Base-by-base conservation (phyloP, 1,284 basidiomycete genomes). In the Exobasidium cylindrosporum region DNA sequence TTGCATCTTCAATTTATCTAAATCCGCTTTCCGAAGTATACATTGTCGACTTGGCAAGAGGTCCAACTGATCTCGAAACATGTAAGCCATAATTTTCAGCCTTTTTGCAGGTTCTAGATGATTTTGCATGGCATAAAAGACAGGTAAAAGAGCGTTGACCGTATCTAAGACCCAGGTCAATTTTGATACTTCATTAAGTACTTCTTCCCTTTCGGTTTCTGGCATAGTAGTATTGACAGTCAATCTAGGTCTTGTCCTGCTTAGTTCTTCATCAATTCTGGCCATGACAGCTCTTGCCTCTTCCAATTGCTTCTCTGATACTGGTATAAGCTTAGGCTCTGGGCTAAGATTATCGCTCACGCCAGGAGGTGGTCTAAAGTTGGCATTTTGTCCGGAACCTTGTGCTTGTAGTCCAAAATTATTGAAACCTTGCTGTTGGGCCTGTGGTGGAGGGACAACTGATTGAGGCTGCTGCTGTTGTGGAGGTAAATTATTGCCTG, bases 1-100 rank as follows among this genome's bases (percentile, higher is more conserved):
- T 58, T 78, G 76, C 58, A 70, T 68, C 62, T 77, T 77, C 45
- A 78, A 67, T 66, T 77, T 77, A 57, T 77, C 75, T 40, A 78
- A 62, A 54, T 78, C 76, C 23, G 64, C 62, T 28, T 68, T 47
- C 14, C 69, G 65, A 28, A 78, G 60, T 47, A 77, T 74, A 63
- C 72, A 76, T 59, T 77, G 66, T 44, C 68, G 63, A 58, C 64
- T 64, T 30, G 70, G 60, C 43, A 74, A 54, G 47, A 77, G 49
- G 24, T 70, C 75, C 52, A 71, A 60, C 60, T 78, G 76, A 54
- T 78, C 76, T 46, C 72, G 67, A 65, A 77, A 72, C 72, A 78
- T 76, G 66, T 63, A 78, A 1, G 70, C 67, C 76, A 78, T 78
- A 43, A 77, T 74, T 62, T 77, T 78, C 52, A 77, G 69, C 30